Evolutionary conservation across 2,329 filamentous ascomycete genomes (phyloP), one percentile per base, ranked within the genome.

Genomic region (Arthrobotrys sphaeroides): DNA sequence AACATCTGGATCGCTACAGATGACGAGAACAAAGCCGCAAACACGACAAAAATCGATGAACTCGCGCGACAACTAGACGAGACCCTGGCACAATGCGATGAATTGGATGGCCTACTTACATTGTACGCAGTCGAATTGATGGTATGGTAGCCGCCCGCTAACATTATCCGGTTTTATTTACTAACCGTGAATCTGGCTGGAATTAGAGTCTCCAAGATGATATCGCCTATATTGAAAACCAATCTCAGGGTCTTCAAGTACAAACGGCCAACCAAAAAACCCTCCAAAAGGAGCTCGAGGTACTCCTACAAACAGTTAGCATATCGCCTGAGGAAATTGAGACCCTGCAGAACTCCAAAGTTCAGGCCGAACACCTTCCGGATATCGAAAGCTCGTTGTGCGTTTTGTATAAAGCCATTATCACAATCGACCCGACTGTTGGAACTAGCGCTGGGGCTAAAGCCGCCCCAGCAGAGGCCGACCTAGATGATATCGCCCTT

Each of bases 251-350:
- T 85, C 85, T 99, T 51, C 95, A 99, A 80, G 94, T 99, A 5
- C 95, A 98, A 83, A 94, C 94, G 18, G 93, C 95, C 42, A 99
- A 99, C 80, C 95, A 99, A 82, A 97, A 97, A 82, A 87, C 97
- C 26, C 87, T 99, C 51, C 93, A 94, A 82, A 92, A 90, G 77
- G 95, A 99, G 82, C 87, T 99, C 1, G 90, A 96, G 81, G 91
- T 90, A 33, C 85, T 98, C n/a, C 87, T 99, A 22, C 90, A 94
- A 78, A 97, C 93, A 0, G 94, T 96, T 66, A 94, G 93, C 9
- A 96, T 98, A 69, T 93, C 93, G 3, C 85, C 88, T 0, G 85
- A 88, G 42, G 90, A 94, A 77, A 86, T 99, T 13, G 88, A 90
- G 61, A 88, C 92, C 5, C 85, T 99, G 20, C 72, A 67, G 31